These are phyloP conservation scores for Naematelia encephala DNA, from an alignment of 768 basidiomycete species.

Conservation along the genomic window DNA sequence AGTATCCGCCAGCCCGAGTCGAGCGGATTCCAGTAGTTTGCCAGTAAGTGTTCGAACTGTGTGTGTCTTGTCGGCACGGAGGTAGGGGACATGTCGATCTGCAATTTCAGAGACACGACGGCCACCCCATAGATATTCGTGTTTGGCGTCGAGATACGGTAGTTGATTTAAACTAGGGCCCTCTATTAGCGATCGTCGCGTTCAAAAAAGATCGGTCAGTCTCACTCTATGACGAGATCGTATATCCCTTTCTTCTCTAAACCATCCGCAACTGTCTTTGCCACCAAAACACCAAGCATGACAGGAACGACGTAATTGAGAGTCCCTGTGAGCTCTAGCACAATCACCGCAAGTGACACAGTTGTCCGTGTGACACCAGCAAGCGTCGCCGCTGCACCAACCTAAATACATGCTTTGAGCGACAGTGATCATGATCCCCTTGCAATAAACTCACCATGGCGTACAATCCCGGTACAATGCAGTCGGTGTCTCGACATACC, in stretches of 20 bases:
- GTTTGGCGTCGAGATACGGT: conserved; percentile 87
- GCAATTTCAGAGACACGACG: conserved; percentile 71
- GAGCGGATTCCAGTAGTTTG: conserved; percentile 68
- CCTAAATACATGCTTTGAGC: conserved; percentile 15
- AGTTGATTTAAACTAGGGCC: conserved; percentile 66
- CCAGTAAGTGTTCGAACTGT: conserved; percentile 73
- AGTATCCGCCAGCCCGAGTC: conserved; percentile 54
- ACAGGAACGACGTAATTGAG: conserved; percentile 71
- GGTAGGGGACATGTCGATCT: conserved; percentile 64
- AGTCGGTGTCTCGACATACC: conserved; percentile 64
- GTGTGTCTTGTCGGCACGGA: conserved; percentile 68
- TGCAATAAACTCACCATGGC: conserved; percentile 65
- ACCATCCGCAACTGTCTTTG: conserved; percentile 83
- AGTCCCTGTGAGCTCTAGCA: conserved; percentile 90
- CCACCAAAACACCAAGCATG: conserved; percentile 63
- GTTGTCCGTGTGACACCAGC: conserved; percentile 86
- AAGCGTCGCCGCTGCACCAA: conserved; percentile 84
- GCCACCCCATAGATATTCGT: conserved; percentile 81
- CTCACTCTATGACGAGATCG: conserved; percentile 85
- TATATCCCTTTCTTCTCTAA: conserved; percentile 93
- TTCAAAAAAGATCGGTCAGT: too few relatives aligned
- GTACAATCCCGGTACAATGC: conserved; percentile 85
- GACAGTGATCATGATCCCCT: too few relatives aligned
- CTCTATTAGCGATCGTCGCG: too few relatives aligned
- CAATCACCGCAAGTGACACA: conserved; percentile 94